Percentiles rank a stretch among this genome's conserved stretches.
These are phyloP conservation scores for Rubia occidens DNA, from an alignment of 305 asterid genomes.

Conservation along the genomic window DNA sequence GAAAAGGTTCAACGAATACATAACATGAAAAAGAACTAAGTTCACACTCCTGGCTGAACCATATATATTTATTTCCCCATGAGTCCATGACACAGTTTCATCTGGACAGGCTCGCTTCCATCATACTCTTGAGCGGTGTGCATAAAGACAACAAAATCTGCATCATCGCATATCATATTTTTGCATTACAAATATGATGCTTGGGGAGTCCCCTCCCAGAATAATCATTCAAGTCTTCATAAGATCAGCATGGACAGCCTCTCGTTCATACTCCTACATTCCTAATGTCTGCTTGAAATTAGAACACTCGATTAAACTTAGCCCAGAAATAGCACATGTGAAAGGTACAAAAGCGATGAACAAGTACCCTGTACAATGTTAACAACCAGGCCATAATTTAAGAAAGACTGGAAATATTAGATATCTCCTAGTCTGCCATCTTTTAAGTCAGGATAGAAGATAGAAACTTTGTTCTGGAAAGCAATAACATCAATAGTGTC, in stretches of 20 bases:
- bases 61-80: constrained; percentile 37
- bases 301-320: not conserved
- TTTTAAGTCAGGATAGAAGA: constrained; percentile 18
- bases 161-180: constrained; percentile 92
- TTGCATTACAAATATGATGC: constrained; percentile 85
- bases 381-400: constrained; percentile 61
- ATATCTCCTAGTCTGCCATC: constrained; percentile 90
- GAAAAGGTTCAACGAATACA: not conserved
- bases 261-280: constrained; percentile 47
- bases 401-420: constrained; percentile 73
- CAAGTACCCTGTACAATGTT: constrained; percentile 72
- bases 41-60: constrained; percentile 77
- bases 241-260: constrained; percentile 72
- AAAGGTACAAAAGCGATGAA: not conserved
- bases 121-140: constrained; percentile 94
- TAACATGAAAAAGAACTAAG: constrained; percentile 19
- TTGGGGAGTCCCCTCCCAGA: constrained; percentile 97
- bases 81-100: constrained; percentile 94
- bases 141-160: constrained; percentile 73
- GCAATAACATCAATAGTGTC: too few species aligned
- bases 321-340: not conserved
- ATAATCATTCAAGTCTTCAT: constrained; percentile 80
- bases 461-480: too few species aligned
- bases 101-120: constrained; percentile 96
- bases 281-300: constrained; percentile 54